Base-by-base conservation (phyloP, 768 basidiomycete species). In the Coprinellus aureogranulatus region DNA sequence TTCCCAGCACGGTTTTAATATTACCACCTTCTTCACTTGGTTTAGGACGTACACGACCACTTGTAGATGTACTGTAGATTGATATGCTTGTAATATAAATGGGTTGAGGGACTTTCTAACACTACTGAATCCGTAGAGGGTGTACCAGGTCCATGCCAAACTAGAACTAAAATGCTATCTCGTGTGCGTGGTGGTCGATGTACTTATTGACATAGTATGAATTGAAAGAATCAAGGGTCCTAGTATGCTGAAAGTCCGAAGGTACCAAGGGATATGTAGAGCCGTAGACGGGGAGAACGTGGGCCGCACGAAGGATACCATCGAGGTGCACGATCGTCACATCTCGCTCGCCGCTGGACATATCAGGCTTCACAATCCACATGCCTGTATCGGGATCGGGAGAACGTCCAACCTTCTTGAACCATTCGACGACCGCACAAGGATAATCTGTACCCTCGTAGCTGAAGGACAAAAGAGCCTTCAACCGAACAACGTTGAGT, bases 351-450 rank as follows among this genome's bases (percentile, higher is more conserved):
- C 41, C 41, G 20, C 41, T 44, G 5, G 41, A 44, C 41, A 44
- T 44, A 22, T 69, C 62, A 2, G 59, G 59, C 39, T 61, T 23
- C 14, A 67, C 66, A 4, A 57, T 53, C 68, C 68, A 69, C 62
- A 66, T 62, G 34, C 70, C 67, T 0, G 72, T 74, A 16, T 65
- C 59, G 1, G 25, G n/a, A 61, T 72, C 66, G 2, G 72, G 72
- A 12, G 48, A 23, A 2, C 61, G 49, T 8, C 57, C 63, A 11
- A 61, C 39, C 0, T 52, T 57, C 4, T 59, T 42, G 46, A 69
- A 70, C 75, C 74, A 75, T 2, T 68, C 41, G 6, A 75, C 65
- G 9, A 74, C 61, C 0, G 73, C 71, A 51, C 73, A 75, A 9
- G 64, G 58, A 49, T 67, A 70, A 0, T 16, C 23, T 2, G 4